phyloP scores from a whole-genome alignment of 805 yeast genomes.

The Sungouiozyma intestinalis region DNA sequence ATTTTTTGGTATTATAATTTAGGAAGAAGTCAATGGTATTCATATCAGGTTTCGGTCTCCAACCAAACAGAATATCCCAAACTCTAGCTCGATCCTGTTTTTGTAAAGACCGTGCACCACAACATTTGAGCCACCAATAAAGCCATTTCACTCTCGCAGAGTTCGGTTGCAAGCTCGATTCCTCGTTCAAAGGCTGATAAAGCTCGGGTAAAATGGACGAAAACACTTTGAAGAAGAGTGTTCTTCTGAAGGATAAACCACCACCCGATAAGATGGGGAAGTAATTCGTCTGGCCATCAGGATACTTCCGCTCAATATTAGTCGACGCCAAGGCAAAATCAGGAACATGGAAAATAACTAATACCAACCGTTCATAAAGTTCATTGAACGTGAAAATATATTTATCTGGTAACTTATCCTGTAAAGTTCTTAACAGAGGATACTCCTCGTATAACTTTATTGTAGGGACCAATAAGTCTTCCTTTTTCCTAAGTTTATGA shows the following conservation, averaged over 20 bases:
- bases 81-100: slow-evolving; percentile 73
- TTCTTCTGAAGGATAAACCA: slow-evolving; percentile 27
- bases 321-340: slow-evolving; percentile 29
- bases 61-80: slow-evolving; percentile 83
- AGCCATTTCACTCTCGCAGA: slow-evolving; percentile 70
- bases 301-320: slow-evolving; percentile 6
- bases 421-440: slow-evolving; percentile 19
- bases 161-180: slow-evolving; percentile 54
- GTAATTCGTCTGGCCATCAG: slow-evolving; percentile 12
- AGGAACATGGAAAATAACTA: slow-evolving; percentile 69
- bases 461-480: background rate
- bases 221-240: slow-evolving; percentile 45
- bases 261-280: slow-evolving; percentile 29
- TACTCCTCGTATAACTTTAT: slow-evolving; percentile 20
- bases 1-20: slow-evolving; percentile 24
- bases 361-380: slow-evolving; percentile 61
- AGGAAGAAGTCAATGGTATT: slow-evolving; percentile 26
- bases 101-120: slow-evolving; percentile 79
- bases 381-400: slow-evolving; percentile 47
- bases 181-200: slow-evolving; percentile 67
- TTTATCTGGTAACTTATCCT: slow-evolving; percentile 11
- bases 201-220: slow-evolving; percentile 64
- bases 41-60: slow-evolving; percentile 39
- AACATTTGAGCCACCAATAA: slow-evolving; percentile 89
- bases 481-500: background rate